Conservation (phyloP, 306 rosid species). For the Rosa multiflora region DNA sequence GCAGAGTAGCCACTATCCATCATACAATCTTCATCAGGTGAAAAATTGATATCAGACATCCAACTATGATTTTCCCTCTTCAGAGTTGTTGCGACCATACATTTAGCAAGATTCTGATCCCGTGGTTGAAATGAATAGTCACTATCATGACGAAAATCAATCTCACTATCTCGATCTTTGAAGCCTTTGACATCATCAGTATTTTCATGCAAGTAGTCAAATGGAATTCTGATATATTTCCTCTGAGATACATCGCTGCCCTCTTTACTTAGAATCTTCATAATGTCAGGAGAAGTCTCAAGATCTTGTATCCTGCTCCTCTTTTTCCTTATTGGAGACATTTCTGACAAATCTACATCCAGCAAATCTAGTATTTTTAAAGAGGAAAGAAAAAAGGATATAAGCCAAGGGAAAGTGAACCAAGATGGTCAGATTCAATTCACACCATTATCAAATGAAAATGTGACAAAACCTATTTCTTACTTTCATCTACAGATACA, state of each 20-base stretch:
- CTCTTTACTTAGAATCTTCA: slow-evolving; percentile 47
- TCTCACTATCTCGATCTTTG: slow-evolving; percentile 34
- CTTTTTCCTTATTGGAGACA: slow-evolving; percentile 18
- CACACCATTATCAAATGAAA: slow-evolving; percentile 9
- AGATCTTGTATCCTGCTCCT: slow-evolving; percentile 28
- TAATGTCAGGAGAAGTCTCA: slow-evolving; percentile 43
- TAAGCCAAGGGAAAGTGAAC: slow-evolving; percentile 28
- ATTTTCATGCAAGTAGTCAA: slow-evolving; percentile 26
- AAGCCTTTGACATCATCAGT: slow-evolving; percentile 37
- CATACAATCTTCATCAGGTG: slow-evolving; percentile 35
- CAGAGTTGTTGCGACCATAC: slow-evolving; percentile 33
- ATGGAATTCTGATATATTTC: slow-evolving; percentile 36
- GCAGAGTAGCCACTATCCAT: slow-evolving; percentile 33
- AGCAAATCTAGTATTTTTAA: slow-evolving; percentile 31
- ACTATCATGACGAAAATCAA: slow-evolving; percentile 34
- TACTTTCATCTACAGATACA: slow-evolving; percentile 48
- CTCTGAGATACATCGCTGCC: slow-evolving; percentile 29
- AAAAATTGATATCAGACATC: slow-evolving; percentile 32
- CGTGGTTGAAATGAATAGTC: slow-evolving; percentile 38
- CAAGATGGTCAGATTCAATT: slow-evolving; percentile 25
- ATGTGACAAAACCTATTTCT: slow-evolving; percentile 13
- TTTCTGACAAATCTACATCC: slow-evolving; percentile 44
- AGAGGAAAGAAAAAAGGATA: slow-evolving; percentile 17
- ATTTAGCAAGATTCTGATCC: slow-evolving; percentile 42
- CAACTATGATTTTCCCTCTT: slow-evolving; percentile 23